A percentile compares a stretch with the other conserved stretches of the same genome.
phyloP scores from a whole-genome alignment of 2,329 filamentous ascomycete genomes.

The Sclerotinia glacialis region DNA sequence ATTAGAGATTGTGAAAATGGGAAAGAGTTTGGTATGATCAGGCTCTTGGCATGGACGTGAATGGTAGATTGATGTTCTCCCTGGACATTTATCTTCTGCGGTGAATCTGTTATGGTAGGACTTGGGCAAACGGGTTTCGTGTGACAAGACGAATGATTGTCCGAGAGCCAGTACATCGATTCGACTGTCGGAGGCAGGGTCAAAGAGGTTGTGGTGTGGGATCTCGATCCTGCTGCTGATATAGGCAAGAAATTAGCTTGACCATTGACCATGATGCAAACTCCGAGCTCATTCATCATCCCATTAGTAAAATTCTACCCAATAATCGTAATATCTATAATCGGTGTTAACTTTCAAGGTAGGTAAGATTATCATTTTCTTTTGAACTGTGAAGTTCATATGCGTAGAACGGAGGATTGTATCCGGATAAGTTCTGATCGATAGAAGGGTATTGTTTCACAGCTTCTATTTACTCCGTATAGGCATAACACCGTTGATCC shows the following conservation, averaged over 20 bases:
- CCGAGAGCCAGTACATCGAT: neutral
- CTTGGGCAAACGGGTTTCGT: neutral
- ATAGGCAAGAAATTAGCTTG: neutral
- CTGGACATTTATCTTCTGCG: neutral
- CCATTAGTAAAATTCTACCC: neutral
- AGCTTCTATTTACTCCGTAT: no score
- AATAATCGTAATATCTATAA: conserved; percentile 1
- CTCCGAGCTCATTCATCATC: neutral
- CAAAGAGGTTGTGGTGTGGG: neutral
- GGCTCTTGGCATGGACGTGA: neutral
- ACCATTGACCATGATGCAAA: conserved; percentile 8
- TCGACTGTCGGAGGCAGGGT: neutral
- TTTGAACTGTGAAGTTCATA: neutral
- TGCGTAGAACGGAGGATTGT: neutral
- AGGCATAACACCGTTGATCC: conserved; percentile 2
- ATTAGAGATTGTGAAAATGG: conserved; percentile 27
- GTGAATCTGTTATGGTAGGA: conserved; percentile 1
- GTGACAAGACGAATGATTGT: neutral
- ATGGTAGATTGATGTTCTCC: neutral
- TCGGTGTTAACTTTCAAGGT: neutral
- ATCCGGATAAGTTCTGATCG: neutral
- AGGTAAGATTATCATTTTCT: neutral
- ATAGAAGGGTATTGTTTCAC: neutral
- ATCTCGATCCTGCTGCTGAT: conserved; percentile 6
- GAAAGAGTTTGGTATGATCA: conserved; percentile 21